A percentile compares a stretch with the other conserved stretches of the same genome.
phyloP scores from a whole-genome alignment of 2,329 filamentous ascomycete genomes.

The Saccharata proteae region DNA sequence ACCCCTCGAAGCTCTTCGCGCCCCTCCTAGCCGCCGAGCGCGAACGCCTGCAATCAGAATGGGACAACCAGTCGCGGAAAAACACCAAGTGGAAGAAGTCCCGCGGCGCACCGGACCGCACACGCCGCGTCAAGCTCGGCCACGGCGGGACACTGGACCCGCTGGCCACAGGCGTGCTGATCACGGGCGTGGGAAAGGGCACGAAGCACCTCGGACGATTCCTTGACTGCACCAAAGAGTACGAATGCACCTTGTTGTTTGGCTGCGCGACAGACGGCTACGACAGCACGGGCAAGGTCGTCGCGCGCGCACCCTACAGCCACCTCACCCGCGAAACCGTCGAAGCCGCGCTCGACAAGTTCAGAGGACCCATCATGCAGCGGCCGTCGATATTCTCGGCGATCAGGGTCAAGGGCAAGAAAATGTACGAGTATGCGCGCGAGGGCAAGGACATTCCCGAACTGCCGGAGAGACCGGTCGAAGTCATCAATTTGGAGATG shows the following conservation, averaged over 20 bases:
- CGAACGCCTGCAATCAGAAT: slow-evolving; percentile 43
- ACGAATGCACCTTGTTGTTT: slow-evolving; percentile 81
- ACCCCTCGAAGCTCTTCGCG: slow-evolving; percentile 65
- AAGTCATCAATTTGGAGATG: slow-evolving; percentile 65
- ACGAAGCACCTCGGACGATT: slow-evolving; percentile 75
- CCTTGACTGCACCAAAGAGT: slow-evolving; percentile 76
- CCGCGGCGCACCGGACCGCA: slow-evolving; percentile 28
- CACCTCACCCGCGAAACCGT: slow-evolving; percentile 72
- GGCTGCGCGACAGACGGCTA: slow-evolving; percentile 90
- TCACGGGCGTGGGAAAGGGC: slow-evolving; percentile 74
- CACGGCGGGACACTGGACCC: slow-evolving; percentile 95
- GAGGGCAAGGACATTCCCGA: slow-evolving; percentile 81
- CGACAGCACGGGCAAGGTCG: slow-evolving; percentile 72
- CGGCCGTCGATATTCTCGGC: slow-evolving; percentile 88
- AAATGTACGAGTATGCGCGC: slow-evolving; percentile 88
- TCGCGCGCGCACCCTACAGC: slow-evolving; percentile 61
- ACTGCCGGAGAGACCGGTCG: slow-evolving; percentile 68
- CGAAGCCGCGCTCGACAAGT: slow-evolving; percentile 61
- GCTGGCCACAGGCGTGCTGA: slow-evolving; percentile 82
- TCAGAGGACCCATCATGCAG: slow-evolving; percentile 77
- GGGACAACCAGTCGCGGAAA: slow-evolving; percentile 30
- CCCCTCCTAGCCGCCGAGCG: slow-evolving; percentile 60
- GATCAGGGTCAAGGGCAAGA: slow-evolving; percentile 84
- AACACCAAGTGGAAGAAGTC: slow-evolving; percentile 41
- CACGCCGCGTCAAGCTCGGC: slow-evolving; percentile 63